phyloP scores from a whole-genome alignment of 208 protist genomes.

The Trypanosoma scelopori region DNA sequence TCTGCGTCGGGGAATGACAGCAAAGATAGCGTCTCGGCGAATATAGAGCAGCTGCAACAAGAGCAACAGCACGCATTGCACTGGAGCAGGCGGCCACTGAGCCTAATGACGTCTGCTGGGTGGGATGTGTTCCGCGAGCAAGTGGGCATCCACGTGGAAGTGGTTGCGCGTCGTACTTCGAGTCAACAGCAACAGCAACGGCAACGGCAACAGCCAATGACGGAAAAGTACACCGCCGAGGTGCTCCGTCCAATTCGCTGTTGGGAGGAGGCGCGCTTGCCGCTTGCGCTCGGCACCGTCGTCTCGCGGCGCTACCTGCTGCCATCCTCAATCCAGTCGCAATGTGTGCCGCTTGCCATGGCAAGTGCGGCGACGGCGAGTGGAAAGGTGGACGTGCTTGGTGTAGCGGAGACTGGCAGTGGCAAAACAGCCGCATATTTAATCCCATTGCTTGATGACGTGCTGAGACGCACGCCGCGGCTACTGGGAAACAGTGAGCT shows the following conservation, averaged over 20 bases:
- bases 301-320: slow-evolving; percentile 47
- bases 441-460: slow-evolving; percentile 81
- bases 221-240: not conserved
- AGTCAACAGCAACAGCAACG: not conserved
- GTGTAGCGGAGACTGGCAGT: slow-evolving; percentile 90
- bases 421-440: slow-evolving; percentile 94
- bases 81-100: slow-evolving; percentile 55
- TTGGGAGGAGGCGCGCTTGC: slow-evolving; percentile 76
- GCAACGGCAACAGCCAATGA: not conserved
- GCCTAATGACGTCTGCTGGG: slow-evolving; percentile 57
- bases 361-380: slow-evolving; percentile 10
- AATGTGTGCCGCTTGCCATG: slow-evolving; percentile 69
- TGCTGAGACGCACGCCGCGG: slow-evolving; percentile 46
- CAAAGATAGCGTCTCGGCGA: not conserved
- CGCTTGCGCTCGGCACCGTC: slow-evolving; percentile 55
- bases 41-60: not conserved
- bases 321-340: slow-evolving; percentile 76
- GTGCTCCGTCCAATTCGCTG: slow-evolving; percentile 56
- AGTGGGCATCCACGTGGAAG: slow-evolving; percentile 68
- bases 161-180: slow-evolving; percentile 29
- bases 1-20: not conserved
- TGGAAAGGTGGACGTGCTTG: slow-evolving; percentile 78
- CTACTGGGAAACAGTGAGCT: slow-evolving; percentile 59
- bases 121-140: slow-evolving; percentile 76
- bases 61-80: slow-evolving; percentile 21